Percentiles rank a stretch among this genome's conserved stretches.
phyloP scores from a whole-genome alignment of 441 rosid species.

The Mallotus japonicus region DNA sequence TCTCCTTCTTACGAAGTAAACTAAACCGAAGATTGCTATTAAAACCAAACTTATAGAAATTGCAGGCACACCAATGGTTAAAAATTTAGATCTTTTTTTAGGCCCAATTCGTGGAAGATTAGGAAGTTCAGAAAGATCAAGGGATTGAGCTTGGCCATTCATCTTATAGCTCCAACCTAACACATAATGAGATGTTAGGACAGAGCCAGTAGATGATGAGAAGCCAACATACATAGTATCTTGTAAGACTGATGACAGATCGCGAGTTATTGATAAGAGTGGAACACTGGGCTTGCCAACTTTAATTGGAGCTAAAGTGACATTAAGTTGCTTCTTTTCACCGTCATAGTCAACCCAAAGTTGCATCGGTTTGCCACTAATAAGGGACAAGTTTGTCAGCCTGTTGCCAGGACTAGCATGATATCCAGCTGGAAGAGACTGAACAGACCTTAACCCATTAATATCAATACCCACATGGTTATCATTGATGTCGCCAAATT shows the following conservation, averaged over 20 bases:
- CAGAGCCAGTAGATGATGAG: slow-evolving; percentile 39
- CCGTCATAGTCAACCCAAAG: slow-evolving; percentile 58
- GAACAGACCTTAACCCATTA: slow-evolving; percentile 28
- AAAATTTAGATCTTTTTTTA: slow-evolving; percentile 8
- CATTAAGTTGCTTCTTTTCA: slow-evolving; percentile 14
- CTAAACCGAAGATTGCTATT: background rate
- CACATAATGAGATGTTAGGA: slow-evolving; percentile 30
- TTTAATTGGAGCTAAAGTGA: slow-evolving; percentile 35
- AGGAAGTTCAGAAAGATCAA: slow-evolving; percentile 35
- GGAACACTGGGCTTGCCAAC: slow-evolving; percentile 29
- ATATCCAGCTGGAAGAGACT: slow-evolving; percentile 23
- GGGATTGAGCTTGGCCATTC: slow-evolving; percentile 27
- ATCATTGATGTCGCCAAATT: slow-evolving; percentile 26
- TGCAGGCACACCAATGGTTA: slow-evolving; percentile 28
- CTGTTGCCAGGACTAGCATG: background rate
- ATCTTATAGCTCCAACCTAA: slow-evolving; percentile 44
- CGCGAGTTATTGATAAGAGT: slow-evolving; percentile 22
- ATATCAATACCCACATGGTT: slow-evolving; percentile 50
- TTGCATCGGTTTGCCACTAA: slow-evolving; percentile 38
- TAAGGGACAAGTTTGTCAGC: slow-evolving; percentile 28
- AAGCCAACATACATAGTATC: slow-evolving; percentile 38
- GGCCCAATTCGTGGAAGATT: slow-evolving; percentile 29
- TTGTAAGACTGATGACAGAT: slow-evolving; percentile 26
- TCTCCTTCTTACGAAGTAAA: slow-evolving; percentile 23
- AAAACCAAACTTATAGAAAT: slow-evolving; percentile 18